Base-by-base conservation (phyloP, 495 filamentous ascomycete genomes). In the Podospora appendiculata region DNA sequence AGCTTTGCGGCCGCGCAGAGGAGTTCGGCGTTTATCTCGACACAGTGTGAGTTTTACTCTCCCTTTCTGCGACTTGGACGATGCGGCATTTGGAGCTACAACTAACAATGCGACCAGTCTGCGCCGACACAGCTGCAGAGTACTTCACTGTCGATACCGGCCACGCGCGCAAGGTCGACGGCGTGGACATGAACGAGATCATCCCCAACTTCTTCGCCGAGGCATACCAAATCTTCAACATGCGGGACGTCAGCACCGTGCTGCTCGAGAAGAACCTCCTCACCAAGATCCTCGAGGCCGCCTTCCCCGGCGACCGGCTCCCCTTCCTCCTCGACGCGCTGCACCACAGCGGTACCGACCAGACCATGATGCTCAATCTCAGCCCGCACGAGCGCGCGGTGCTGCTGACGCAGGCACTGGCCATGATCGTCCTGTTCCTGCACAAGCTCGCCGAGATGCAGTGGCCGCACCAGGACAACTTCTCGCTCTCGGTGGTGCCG, bases 331-430 rank as follows among this genome's bases (percentile, higher is more conserved):
- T 54, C 12, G 58, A 65, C 41, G 55, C 45, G 18, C 52, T 65
- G 1, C 47, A 43, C 17, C 41, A 40, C 42, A 53, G 51, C 51
- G 40, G 48, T 32, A 62, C 59, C 34, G 62, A 65, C 13, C 36
- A 48, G 0, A 53, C 7, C 46, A 53, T 63, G 44, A 45, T 63
- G 17, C 40, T 55, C 18, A 39, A 36, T 8, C 60, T 65, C 34
- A 56, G 55, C 47, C 63, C 63, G 39, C 63, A 65, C 52, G 63
- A 65, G 33, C 63, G 63, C 45, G 63, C 58, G 8, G 63, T 65
- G 12, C 41, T 65, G 36, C 48, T 65, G 0, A 45, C 54, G 8
- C 63, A 65, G 33, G 53, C 53, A 13, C 54, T 65, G 11, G 49
- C 58, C 8, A 51, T 32, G 11, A 39, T 61, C 12, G 41, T 63